Evolutionary conservation across 129 eudicot genomes (phyloP), one percentile per base, ranked within the genome.

Genomic region (Rutidosis leptorrhynchoides): DNA sequence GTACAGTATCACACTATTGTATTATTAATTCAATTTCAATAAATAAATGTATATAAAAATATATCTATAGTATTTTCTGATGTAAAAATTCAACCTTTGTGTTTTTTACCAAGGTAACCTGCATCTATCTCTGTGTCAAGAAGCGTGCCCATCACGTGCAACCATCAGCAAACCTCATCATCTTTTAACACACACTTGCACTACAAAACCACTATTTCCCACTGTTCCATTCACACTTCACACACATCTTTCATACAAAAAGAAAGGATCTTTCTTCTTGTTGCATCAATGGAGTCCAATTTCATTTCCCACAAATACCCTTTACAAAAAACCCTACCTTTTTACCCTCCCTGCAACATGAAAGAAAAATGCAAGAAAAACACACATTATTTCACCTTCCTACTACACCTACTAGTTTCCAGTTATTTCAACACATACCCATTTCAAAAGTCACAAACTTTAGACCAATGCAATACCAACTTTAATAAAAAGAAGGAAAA

Each of bases 71-170:
- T 62, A 62, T 20, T 62, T 28, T 2, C n/a, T 51, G 30, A 8
- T 29, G 30, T 30, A 49, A 51, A 51, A 6, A 28, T 72, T 62
- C 59, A 65, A 35, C 65, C 22, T 37, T 8, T 21, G 45, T 22
- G 32, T 56, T 52, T 65, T 58, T 76, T 25, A 54, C 54, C 48
- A 45, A 48, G 53, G 40, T 58, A 37, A 68, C 78, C 82, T 82
- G 70, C 83, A 80, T 42, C 49, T 62, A 63, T 73, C 63, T 57
- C 35, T 77, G 83, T 70, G 79, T 56, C 80, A 72, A 51, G 60
- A 67, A 48, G 73, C 79, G 79, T 75, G 79, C 79, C 74, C 29
- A 33, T 75, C 79, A 75, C 79, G 79, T 75, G 58, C 66, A 56
- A 42, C 14, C 74, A 55, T 67, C 68, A 58, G 58, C 66, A 56